phyloP scores from a whole-genome alignment of 805 yeast species.

The Clavispora santaluciae region DNA sequence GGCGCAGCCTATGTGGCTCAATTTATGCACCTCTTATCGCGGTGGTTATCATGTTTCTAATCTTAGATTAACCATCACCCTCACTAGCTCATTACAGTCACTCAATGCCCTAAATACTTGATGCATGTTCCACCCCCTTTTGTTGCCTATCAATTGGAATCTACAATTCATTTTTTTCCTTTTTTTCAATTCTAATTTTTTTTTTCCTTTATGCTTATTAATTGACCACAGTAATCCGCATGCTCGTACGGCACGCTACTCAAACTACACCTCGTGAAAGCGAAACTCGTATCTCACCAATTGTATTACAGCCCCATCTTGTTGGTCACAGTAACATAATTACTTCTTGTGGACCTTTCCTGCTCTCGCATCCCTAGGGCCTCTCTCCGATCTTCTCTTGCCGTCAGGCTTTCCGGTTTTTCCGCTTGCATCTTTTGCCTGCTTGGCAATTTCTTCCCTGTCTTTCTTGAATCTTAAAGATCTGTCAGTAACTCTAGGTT shows the following conservation, averaged over 20 bases:
- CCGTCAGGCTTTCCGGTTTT: neutral
- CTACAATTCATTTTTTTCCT: neutral
- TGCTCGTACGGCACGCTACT: neutral
- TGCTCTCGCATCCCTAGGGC: neutral
- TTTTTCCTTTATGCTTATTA: neutral
- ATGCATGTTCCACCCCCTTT: no score
- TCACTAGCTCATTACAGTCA: no score
- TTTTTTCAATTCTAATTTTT: neutral
- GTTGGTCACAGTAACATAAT: neutral
- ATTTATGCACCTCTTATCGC: neutral
- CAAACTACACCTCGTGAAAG: no score
- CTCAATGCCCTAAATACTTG: no score
- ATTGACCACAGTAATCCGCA: neutral
- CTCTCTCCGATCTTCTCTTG: no score
- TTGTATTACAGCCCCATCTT: neutral
- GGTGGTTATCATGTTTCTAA: neutral
- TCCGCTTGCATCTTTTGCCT: neutral
- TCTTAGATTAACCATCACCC: no score
- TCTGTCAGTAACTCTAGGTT: conserved; percentile 56
- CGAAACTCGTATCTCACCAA: no score
- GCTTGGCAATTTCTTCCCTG: conserved; percentile 17
- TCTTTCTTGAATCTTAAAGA: conserved; percentile 47
- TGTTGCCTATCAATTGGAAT: no score
- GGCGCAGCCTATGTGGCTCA: neutral
- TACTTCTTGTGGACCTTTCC: neutral